These are phyloP conservation scores for Solanum appendiculatum DNA, from an alignment of 257 asterid genomes.

Conservation along the genomic window DNA sequence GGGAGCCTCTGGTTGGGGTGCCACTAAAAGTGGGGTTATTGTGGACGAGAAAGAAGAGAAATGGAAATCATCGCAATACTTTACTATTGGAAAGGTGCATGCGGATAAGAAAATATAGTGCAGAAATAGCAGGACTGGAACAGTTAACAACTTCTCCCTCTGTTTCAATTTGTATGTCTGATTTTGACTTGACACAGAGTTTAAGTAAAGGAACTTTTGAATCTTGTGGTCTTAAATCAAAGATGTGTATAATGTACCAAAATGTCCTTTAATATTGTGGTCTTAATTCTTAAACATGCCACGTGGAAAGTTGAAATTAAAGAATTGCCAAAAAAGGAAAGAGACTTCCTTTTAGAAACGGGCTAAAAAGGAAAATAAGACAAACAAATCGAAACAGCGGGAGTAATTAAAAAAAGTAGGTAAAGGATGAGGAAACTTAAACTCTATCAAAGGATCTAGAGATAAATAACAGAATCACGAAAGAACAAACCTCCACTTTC, in stretches of 20 bases:
- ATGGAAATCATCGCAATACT: not conserved
- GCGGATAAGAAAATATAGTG: not conserved
- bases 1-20: not conserved
- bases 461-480: not conserved
- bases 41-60: not conserved
- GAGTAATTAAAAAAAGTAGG: not conserved
- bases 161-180: not conserved
- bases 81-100: not conserved
- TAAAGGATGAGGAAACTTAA: not conserved
- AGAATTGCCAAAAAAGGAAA: not conserved
- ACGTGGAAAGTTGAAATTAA: not conserved
- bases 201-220: not conserved
- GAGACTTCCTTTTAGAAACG: not conserved
- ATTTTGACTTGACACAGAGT: not conserved
- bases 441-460: not conserved
- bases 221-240: not conserved
- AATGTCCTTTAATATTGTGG: not conserved
- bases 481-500: constrained; percentile 80
- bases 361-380: not conserved
- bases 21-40: not conserved
- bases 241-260: not conserved
- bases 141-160: not conserved
- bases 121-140: not conserved
- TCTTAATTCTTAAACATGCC: not conserved
- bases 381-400: not conserved